These are phyloP conservation scores for Spathaspora arborariae DNA, from an alignment of 805 yeast genomes.

Conservation along the genomic window DNA sequence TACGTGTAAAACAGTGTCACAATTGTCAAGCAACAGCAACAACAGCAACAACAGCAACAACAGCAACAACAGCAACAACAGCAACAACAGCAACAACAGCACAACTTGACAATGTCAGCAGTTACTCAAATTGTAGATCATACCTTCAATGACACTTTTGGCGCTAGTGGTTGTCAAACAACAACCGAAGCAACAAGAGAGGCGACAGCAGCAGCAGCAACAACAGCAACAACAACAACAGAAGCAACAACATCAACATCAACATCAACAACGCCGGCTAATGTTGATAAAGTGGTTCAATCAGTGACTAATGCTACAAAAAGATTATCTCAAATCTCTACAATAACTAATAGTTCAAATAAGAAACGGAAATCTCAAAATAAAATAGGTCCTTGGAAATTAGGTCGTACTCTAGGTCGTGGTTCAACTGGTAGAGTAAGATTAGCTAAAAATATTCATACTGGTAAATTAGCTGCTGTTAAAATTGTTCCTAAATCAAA, in stretches of 20 bases:
- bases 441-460: slow-evolving; percentile 78
- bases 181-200: not conserved
- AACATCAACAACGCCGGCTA: slow-evolving; percentile 7
- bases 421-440: slow-evolving; percentile 97
- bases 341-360: slow-evolving; percentile 37
- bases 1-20: not conserved
- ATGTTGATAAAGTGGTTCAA: slow-evolving; percentile 41
- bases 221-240: not conserved
- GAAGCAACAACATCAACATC: not conserved
- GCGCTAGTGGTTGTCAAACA: no score
- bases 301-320: slow-evolving; percentile 45
- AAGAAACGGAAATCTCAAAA: slow-evolving; percentile 45
- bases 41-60: no score
- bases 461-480: slow-evolving; percentile 92
- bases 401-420: slow-evolving; percentile 90
- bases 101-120: not conserved
- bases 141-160: not conserved
- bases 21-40: not conserved
- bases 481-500: slow-evolving; percentile 89
- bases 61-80: no score
- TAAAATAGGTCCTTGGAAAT: slow-evolving; percentile 92
- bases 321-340: slow-evolving; percentile 47
- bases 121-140: not conserved
- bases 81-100: no score
- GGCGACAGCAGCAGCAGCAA: not conserved